phyloP scores from a whole-genome alignment of 2,329 filamentous ascomycete species.

The Nannizziopsis barbatae region DNA sequence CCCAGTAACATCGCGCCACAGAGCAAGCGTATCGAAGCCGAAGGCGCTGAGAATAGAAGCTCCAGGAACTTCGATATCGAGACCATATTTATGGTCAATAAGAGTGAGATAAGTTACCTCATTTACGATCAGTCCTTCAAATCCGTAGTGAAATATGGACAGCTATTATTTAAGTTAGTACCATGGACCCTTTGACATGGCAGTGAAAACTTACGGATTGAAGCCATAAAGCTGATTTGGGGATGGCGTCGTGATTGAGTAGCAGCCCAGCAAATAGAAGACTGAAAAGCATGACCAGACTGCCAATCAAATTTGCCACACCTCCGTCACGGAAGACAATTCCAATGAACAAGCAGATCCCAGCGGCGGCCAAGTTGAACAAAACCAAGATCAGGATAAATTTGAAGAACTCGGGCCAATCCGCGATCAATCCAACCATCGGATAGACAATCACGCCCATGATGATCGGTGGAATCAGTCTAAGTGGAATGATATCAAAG shows the following conservation, averaged over 20 bases:
- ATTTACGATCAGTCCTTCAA: slow-evolving; percentile 93
- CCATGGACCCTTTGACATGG: neutral
- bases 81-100: slow-evolving; percentile 86
- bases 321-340: slow-evolving; percentile 86
- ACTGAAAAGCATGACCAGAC: slow-evolving; percentile 94
- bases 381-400: slow-evolving; percentile 87
- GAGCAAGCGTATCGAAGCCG: slow-evolving; percentile 76
- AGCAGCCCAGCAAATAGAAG: slow-evolving; percentile 87
- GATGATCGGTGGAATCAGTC: slow-evolving; percentile 84
- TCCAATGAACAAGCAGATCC: slow-evolving; percentile 90
- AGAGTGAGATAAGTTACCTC: slow-evolving; percentile 85
- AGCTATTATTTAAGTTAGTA: slow-evolving; percentile 41
- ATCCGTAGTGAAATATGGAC: slow-evolving; percentile 96
- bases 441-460: slow-evolving; percentile 95
- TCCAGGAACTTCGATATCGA: slow-evolving; percentile 92
- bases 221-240: slow-evolving; percentile 72
- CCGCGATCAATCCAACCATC: slow-evolving; percentile 85
- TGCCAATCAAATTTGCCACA: slow-evolving; percentile 87
- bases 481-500: slow-evolving; percentile 94
- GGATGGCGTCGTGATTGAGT: slow-evolving; percentile 89
- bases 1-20: slow-evolving; percentile 75
- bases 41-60: slow-evolving; percentile 90
- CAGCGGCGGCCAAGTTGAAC: slow-evolving; percentile 89
- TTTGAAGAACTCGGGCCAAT: slow-evolving; percentile 72
- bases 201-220: slow-evolving; percentile 53